Conservation (phyloP, 345 rosid genomes). For the Bretschneidera sinensis region DNA sequence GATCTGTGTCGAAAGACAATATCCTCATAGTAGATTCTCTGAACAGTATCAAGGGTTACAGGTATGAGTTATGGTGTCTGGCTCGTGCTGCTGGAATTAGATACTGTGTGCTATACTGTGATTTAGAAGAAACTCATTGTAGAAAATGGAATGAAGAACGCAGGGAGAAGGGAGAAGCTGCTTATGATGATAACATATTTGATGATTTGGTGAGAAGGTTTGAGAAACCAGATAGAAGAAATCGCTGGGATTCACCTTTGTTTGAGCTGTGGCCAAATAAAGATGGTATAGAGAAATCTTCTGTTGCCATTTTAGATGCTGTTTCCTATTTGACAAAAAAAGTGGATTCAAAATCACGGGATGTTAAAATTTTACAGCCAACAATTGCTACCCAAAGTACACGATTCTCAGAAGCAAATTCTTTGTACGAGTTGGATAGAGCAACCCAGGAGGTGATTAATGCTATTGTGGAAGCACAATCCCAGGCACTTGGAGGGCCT, state of each 20-base stretch:
- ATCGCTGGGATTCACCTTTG: constrained; percentile 95
- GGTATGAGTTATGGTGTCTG: constrained; percentile 93
- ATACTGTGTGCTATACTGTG: constrained; percentile 74
- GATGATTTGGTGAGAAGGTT: constrained; percentile 81
- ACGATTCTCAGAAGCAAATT: constrained; percentile 72
- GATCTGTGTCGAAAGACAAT: constrained; percentile 82
- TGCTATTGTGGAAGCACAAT: constrained; percentile 74
- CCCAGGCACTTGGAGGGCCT: constrained; percentile 68
- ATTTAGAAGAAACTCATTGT: constrained; percentile 60
- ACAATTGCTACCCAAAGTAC: constrained; percentile 81
- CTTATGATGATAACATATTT: constrained; percentile 60
- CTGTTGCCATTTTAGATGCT: constrained; percentile 59
- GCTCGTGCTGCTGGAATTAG: constrained; percentile 89
- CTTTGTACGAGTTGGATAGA: constrained; percentile 76
- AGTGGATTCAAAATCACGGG: constrained; percentile 66
- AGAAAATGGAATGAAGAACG: constrained; percentile 80
- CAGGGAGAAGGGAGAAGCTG: constrained; percentile 48
- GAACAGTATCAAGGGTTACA: constrained; percentile 91
- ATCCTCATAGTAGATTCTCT: constrained; percentile 84
- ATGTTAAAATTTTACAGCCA: constrained; percentile 80
- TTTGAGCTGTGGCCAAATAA: constrained; percentile 63
- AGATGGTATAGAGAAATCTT: constrained; percentile 54
- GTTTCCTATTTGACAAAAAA: constrained; percentile 75
- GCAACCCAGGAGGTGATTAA: constrained; percentile 83
- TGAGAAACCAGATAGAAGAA: constrained; percentile 87